Base-by-base conservation (phyloP, 192 early-diverging fungal genomes). In the Rhizophagus sp. region DNA sequence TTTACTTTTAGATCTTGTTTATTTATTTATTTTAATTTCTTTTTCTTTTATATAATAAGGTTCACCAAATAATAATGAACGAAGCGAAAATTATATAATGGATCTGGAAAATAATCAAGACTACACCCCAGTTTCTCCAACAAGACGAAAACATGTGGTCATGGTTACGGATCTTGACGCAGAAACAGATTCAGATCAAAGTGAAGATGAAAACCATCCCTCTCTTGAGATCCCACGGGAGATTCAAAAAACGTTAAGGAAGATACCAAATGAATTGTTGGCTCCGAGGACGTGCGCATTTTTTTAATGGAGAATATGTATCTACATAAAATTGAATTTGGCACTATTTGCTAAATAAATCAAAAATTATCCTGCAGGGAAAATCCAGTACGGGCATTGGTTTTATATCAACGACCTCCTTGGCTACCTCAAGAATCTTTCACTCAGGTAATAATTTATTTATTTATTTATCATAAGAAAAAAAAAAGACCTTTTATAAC, bases 111-210 rank as follows among this genome's bases (percentile, higher is more conserved):
- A 19, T 57, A 19, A 57, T 57, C 50, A 57, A 15, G 50, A 50
- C 11, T 50, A 3, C 3, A 12, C 15, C 0, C 11, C 50, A 4
- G 3, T 12, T 39, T 44, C 36, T 47, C 24, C 36, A 2, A 24
- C 73, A 75, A 30, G 52, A 61, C 24, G 22, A 75, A 75, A 75
- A 10, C 73, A 75, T 75, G 73, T 75, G 15, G 39, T 75, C 22
- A 61, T 75, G 49, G 73, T 75, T 34, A 75, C 39, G 3, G 24
- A 75, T 61, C 52, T 75, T 19, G 73, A 75, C 17, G 30, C 24
- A 25, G 73, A 75, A 27, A 41, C 73, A 3, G 73, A 75, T 61
- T 75, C 49, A 17, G 73, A 75, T 1, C 13, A 75, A 22, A 75
- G 73, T 61, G 73, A 49, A 25, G 49, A 30, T 3, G 44, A 47